Evolutionary conservation across 106 monocot genomes (phyloP).

Genomic region (Narthecium ossifragum): DNA sequence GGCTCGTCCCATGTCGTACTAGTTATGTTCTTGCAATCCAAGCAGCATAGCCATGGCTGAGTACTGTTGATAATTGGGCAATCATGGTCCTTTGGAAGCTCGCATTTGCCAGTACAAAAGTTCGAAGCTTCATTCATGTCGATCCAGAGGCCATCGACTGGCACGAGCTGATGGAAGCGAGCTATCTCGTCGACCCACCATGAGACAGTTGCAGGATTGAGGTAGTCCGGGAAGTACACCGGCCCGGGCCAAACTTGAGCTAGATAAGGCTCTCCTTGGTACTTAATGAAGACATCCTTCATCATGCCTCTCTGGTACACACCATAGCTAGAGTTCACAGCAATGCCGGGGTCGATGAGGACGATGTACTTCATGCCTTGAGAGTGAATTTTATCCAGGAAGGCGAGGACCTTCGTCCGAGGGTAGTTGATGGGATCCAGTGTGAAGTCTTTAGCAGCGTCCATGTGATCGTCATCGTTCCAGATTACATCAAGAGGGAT

Average conservation of each 20-base stretch:
- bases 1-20: constrained; percentile 82
- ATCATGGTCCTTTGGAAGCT: constrained; percentile 42
- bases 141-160: constrained; percentile 95
- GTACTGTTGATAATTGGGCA: constrained; percentile 44
- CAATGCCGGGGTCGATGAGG: constrained; percentile 89
- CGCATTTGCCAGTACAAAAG: constrained; percentile 87
- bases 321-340: constrained; percentile 70
- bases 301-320: constrained; percentile 65
- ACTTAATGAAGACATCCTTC: constrained; percentile 80
- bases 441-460: constrained; percentile 90
- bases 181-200: constrained; percentile 89
- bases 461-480: constrained; percentile 99
- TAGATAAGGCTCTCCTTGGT: constrained; percentile 69
- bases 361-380: constrained; percentile 87
- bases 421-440: constrained; percentile 82
- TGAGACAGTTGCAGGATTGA: constrained; percentile 59
- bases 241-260: constrained; percentile 98
- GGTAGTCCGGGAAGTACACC: constrained; percentile 89
- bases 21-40: constrained; percentile 91
- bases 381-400: constrained; percentile 76
- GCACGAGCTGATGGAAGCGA: constrained; percentile 72
- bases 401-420: constrained; percentile 46
- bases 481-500: constrained; percentile 97
- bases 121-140: constrained; percentile 98
- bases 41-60: constrained; percentile 75